phyloP scores from a whole-genome alignment of 345 rosid genomes.

The Schrenkiella parvula region DNA sequence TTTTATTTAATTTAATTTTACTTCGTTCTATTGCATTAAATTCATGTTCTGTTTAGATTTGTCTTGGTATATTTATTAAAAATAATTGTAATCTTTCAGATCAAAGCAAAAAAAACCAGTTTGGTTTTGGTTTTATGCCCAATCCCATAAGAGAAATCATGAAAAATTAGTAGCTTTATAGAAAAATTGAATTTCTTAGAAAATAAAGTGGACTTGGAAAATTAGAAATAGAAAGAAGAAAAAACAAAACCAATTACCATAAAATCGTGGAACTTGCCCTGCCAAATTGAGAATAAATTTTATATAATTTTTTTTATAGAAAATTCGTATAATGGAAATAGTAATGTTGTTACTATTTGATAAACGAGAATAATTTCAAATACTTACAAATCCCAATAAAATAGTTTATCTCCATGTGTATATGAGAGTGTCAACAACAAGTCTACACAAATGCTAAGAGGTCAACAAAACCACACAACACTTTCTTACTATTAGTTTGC shows the following conservation, averaged over 20 bases:
- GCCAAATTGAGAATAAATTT: not conserved
- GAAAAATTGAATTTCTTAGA: not conserved
- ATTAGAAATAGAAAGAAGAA: not conserved
- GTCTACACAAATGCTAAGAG: conserved; percentile 27
- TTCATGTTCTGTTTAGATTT: not conserved
- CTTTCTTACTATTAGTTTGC: conserved; percentile 26
- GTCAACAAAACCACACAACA: conserved; percentile 34
- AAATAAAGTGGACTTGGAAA: not conserved
- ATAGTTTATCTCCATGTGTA: conserved; percentile 10
- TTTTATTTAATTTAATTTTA: not conserved
- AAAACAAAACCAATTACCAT: not conserved
- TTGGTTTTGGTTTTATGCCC: not conserved
- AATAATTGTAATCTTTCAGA: not conserved
- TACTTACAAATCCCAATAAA: conserved; percentile 19
- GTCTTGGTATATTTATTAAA: not conserved
- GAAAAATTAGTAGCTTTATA: not conserved
- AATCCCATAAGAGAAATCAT: not conserved
- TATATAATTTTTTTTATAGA: too few species aligned
- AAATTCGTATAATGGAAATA: not conserved
- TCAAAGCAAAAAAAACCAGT: too few species aligned
- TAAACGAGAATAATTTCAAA: conserved; percentile 1
- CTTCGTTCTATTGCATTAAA: not conserved
- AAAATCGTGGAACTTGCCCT: not conserved
- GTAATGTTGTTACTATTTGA: not conserved
- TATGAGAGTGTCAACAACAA: conserved; percentile 33